Conservation (phyloP, 805 yeast species). For the Diddensiella caesifluorescens region DNA sequence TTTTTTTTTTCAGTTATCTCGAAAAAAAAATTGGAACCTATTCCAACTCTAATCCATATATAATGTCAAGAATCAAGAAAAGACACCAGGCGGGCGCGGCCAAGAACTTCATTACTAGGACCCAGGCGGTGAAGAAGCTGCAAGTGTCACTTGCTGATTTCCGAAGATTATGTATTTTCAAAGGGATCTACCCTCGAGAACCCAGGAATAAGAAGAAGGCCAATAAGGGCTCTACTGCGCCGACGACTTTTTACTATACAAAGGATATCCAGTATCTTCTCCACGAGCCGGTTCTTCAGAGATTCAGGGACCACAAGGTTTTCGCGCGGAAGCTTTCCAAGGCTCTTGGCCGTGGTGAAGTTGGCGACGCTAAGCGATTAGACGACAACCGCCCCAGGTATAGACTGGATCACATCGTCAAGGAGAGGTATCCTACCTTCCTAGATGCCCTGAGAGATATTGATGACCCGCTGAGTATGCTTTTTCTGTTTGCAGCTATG, state of each 20-base stretch:
- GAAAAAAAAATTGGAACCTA: conserved; percentile 2
- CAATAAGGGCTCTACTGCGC: conserved; percentile 95
- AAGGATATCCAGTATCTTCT: conserved; percentile 91
- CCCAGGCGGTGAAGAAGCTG: conserved; percentile 86
- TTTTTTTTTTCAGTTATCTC: too few relatives aligned
- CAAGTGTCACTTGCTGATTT: conserved; percentile 95
- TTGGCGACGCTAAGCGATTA: conserved; percentile 77
- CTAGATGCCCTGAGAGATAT: conserved; percentile 86
- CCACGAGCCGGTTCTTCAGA: conserved; percentile 89
- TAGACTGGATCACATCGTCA: conserved; percentile 82
- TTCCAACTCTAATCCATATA: not conserved
- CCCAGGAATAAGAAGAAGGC: conserved; percentile 95
- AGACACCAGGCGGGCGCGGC: conserved; percentile 84
- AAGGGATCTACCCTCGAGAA: conserved; percentile 96
- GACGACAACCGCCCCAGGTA: conserved; percentile 79
- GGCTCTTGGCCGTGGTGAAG: conserved; percentile 89
- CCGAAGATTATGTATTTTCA: conserved; percentile 89
- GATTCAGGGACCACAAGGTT: conserved; percentile 92
- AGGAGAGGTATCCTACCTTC: conserved; percentile 93
- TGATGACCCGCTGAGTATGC: conserved; percentile 93
- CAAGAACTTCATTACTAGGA: conserved; percentile 84
- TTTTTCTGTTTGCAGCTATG: conserved; percentile 87
- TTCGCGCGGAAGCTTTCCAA: conserved; percentile 85
- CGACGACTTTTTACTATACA: conserved; percentile 86
- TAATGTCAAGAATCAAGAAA: conserved; percentile 50